Percentiles rank a stretch among this genome's conserved stretches.
These are phyloP conservation scores for Stagonosporopsis chrysanthemi DNA, from an alignment of 2,329 filamentous ascomycete species.

Conservation along the genomic window DNA sequence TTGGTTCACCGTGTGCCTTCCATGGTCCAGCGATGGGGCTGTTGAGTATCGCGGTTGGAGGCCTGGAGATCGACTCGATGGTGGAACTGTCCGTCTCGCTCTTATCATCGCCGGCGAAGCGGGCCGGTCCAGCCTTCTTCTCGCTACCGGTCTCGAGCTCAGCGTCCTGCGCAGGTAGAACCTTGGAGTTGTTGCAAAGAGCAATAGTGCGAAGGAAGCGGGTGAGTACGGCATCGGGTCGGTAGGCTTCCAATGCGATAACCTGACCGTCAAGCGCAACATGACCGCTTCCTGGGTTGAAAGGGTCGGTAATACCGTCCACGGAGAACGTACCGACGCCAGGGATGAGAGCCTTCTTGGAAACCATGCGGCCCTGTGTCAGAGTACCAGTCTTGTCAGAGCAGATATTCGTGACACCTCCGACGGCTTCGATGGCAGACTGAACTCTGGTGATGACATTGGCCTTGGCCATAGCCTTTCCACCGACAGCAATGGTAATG, in stretches of 20 bases:
- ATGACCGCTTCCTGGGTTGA: constrained; percentile 46
- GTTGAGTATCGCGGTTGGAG: constrained; percentile 37
- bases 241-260: constrained; percentile 36
- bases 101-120: constrained; percentile 35
- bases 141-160: constrained; percentile 59
- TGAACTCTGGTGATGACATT: constrained; percentile 53
- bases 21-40: constrained; percentile 32
- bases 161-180: constrained; percentile 34
- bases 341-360: constrained; percentile 48
- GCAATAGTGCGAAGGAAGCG: constrained; percentile 49
- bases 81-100: constrained; percentile 44
- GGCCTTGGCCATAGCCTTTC: constrained; percentile 52
- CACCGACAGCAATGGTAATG: constrained; percentile 65
- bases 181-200: constrained; percentile 51
- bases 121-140: constrained; percentile 54
- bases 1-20: constrained; percentile 49
- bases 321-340: constrained; percentile 45
- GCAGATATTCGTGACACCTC: constrained; percentile 53
- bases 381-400: constrained; percentile 53
- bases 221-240: constrained; percentile 28
- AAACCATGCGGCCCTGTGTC: constrained; percentile 52
- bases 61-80: constrained; percentile 39
- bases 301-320: constrained; percentile 46
- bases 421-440: constrained; percentile 51
- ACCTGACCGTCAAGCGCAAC: constrained; percentile 40